Conservation (phyloP, 2,329 filamentous ascomycete species). For the Alternaria panax region DNA sequence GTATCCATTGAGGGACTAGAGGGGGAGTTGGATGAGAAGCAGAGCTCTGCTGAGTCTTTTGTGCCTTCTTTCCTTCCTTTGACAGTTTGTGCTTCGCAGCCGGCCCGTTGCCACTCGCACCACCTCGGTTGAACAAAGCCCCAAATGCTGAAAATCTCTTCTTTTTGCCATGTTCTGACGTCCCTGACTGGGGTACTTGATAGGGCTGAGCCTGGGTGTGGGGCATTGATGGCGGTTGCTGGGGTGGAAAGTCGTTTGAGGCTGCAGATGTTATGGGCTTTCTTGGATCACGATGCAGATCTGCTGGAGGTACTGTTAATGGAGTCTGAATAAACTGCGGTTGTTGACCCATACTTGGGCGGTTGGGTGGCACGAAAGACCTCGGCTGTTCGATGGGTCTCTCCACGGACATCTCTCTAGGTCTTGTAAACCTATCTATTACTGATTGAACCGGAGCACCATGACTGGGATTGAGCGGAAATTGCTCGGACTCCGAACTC, state of each 20-base stretch:
- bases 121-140: slow-evolving; percentile 53
- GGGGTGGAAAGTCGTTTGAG: slow-evolving; percentile 34
- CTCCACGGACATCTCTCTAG: slow-evolving; percentile 24
- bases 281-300: slow-evolving; percentile 38
- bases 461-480: slow-evolving; percentile 19
- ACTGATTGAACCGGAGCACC: slow-evolving; percentile 36
- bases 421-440: slow-evolving; percentile 32
- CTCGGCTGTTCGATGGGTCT: slow-evolving; percentile 26
- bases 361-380: slow-evolving; percentile 21
- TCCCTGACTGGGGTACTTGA: slow-evolving; percentile 22
- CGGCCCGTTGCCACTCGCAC: slow-evolving; percentile 36
- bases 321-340: slow-evolving; percentile 43
- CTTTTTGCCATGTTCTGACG: slow-evolving; percentile 47
- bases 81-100: slow-evolving; percentile 45
- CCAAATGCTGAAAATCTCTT: slow-evolving; percentile 57
- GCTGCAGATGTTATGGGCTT: slow-evolving; percentile 31
- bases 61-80: slow-evolving; percentile 48
- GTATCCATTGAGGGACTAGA: slow-evolving; percentile 23
- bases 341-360: slow-evolving; percentile 38
- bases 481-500: slow-evolving; percentile 3
- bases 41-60: slow-evolving; percentile 39
- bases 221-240: slow-evolving; percentile 21
- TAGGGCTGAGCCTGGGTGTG: slow-evolving; percentile 19
- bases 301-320: slow-evolving; percentile 37
- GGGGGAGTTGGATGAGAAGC: slow-evolving; percentile 25